Base-by-base conservation (phyloP, 306 rosid genomes). In the Sesbania bispinosa region DNA sequence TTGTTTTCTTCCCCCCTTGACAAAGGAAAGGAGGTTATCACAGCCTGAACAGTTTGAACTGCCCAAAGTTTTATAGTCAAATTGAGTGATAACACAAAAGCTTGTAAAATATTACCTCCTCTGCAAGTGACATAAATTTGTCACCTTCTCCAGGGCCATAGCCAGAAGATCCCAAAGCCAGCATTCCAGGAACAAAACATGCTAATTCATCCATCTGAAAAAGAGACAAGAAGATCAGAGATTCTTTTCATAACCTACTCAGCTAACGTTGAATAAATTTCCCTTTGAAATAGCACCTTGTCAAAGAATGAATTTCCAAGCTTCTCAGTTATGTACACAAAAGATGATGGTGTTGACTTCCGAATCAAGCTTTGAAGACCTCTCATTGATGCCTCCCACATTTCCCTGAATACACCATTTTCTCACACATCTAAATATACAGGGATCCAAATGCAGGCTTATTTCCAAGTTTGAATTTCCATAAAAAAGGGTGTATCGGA, bases 121-220 rank as follows among this genome's bases (percentile, higher is more conserved):
- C 83, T 10, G 92, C 92, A 59, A 87, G 87, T 32, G 84, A 48
- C 60, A 87, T 35, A 54, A 71, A 3, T 39, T 72, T 84, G 47
- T 27, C 59, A 36, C 84, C 87, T 77, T 87, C 87, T 69, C 46
- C 82, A n/a, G 75, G 62, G 53, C 57, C 63, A 42, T 78, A 82
- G 55, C 84, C 85, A 41, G 81, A 67, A 60, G 89, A 82, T 77
- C 89, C 92, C 63, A 87, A 59, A 65, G 86, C 84, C 72, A 87
- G 14, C 92, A 87, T 87, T 58, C 92, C 92, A 63, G 92, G 92
- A 80, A 80, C 87, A 80, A 87, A 87, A 75, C 92, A 87, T n/a
- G 92, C 92, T 73, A 87, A 82, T 76, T 87, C 92, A 73, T 87
- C 92, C 92, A 87, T 87, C 92, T 87, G 67, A 73, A 82, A 69